phyloP scores from a whole-genome alignment of 176 grass and related monocot genomes.

The Aechmea fasciata region DNA sequence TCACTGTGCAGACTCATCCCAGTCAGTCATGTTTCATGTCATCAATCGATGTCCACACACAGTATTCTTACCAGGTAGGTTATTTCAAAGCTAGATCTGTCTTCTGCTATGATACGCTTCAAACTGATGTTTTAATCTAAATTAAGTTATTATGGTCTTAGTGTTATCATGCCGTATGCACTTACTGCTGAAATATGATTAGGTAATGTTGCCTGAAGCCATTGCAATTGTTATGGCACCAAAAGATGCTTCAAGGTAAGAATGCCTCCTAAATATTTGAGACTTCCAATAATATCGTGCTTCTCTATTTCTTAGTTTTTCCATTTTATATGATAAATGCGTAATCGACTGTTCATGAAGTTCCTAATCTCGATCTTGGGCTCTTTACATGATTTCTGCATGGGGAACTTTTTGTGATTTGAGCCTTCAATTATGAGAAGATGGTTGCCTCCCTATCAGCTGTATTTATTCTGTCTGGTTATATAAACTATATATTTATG shows the following conservation, averaged over 20 bases:
- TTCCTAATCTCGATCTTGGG: neutral
- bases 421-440: neutral
- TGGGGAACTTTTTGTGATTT: neutral
- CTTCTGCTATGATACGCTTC: conserved; percentile 4
- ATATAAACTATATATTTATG: too few species aligned
- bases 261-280: neutral
- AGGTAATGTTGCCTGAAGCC: conserved; percentile 54
- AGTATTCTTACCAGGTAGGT: conserved; percentile 47
- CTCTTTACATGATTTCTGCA: neutral
- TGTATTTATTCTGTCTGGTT: too few species aligned
- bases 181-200: conserved; percentile 9
- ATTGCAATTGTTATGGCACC: conserved; percentile 64
- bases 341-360: neutral
- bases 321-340: neutral
- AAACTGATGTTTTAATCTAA: conserved; percentile 1
- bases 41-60: conserved; percentile 48
- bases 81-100: neutral
- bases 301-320: neutral
- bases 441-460: neutral
- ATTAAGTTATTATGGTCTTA: neutral
- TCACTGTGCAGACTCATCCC: conserved; percentile 40
- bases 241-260: conserved; percentile 37
- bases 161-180: neutral
- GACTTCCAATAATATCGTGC: neutral
- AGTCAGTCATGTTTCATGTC: conserved; percentile 60